Evolutionary conservation across 139 green algal species (phyloP).

Genomic region (Eudorina sp.): DNA sequence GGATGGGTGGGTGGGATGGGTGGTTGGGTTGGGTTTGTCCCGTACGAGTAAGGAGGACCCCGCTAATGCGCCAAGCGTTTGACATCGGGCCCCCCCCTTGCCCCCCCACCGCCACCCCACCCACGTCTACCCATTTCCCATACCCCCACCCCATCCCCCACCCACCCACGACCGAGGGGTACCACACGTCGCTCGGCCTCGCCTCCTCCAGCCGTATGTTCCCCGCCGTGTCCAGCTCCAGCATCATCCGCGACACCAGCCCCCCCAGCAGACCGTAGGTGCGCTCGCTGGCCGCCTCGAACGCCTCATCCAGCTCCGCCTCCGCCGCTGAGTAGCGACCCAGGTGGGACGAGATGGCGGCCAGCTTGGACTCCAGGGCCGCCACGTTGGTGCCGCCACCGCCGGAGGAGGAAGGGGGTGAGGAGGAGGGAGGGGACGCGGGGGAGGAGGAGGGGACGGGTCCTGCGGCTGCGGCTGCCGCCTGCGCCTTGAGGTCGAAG

Average conservation of each 20-base stretch:
- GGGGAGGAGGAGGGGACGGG: neutral
- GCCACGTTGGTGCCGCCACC: neutral
- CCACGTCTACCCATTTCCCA: neutral
- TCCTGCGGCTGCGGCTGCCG: neutral
- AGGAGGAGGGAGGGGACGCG: too few relatives aligned
- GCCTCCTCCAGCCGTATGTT: conserved; percentile 89
- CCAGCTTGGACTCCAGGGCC: conserved; percentile 31
- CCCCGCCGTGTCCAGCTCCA: conserved; percentile 82
- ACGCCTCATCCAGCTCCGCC: conserved; percentile 9
- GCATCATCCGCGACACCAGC: conserved; percentile 66
- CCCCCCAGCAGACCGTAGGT: conserved; percentile 56
- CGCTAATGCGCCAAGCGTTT: neutral
- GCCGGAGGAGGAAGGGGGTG: too few relatives aligned
- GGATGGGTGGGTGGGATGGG: too few relatives aligned
- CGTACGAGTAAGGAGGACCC: neutral
- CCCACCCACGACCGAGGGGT: conserved; percentile 67
- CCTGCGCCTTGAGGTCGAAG: neutral
- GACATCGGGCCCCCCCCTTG: too few relatives aligned
- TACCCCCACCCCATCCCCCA: neutral
- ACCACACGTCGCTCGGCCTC: conserved; percentile 72
- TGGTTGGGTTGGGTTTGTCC: too few relatives aligned
- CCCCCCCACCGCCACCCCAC: neutral
- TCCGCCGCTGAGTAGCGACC: conserved; percentile 16
- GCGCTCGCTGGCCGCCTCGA: conserved; percentile 36
- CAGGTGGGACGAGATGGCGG: neutral